Evolutionary conservation across 2,329 filamentous ascomycete species (phyloP).

Genomic region (Ascomycota sp.): DNA sequence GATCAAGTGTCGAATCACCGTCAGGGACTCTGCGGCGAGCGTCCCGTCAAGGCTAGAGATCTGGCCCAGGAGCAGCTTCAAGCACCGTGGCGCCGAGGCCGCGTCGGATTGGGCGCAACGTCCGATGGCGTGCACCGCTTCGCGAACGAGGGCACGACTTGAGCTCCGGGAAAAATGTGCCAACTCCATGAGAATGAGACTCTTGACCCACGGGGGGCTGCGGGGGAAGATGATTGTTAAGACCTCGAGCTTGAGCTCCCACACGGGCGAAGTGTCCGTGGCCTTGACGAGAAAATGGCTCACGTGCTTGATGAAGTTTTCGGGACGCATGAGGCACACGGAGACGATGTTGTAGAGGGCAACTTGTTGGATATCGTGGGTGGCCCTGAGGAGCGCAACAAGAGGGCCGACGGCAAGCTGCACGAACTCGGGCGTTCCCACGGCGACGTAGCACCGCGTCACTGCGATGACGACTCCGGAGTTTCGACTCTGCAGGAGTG

Average conservation of each 20-base stretch:
- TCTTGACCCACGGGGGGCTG: constrained; percentile 54
- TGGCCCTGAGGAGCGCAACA: constrained; percentile 64
- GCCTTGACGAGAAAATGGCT: constrained; percentile 76
- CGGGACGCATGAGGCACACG: constrained; percentile 59
- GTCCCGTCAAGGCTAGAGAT: constrained; percentile 76
- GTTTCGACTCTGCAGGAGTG: constrained; percentile 82
- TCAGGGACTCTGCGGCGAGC: constrained; percentile 78
- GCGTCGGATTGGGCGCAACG: constrained; percentile 69
- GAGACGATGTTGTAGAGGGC: constrained; percentile 88
- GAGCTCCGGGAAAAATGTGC: constrained; percentile 71
- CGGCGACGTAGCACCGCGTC: constrained; percentile 61
- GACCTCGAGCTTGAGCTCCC: constrained; percentile 81
- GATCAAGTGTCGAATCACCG: constrained; percentile 87
- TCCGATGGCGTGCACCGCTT: constrained; percentile 82
- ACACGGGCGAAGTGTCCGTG: constrained; percentile 61
- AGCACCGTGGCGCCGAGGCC: constrained; percentile 53
- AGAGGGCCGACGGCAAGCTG: constrained; percentile 61
- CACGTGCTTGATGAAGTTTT: constrained; percentile 70
- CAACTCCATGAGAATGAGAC: constrained; percentile 74
- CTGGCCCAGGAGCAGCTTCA: constrained; percentile 66
- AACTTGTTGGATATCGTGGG: constrained; percentile 73
- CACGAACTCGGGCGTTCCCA: constrained; percentile 63
- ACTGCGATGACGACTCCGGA: constrained; percentile 82
- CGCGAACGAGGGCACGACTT: constrained; percentile 61
- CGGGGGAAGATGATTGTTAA: constrained; percentile 82